These are phyloP conservation scores for Colletotrichum kahawae DNA, from an alignment of 2,329 filamentous ascomycete genomes.

Conservation along the genomic window DNA sequence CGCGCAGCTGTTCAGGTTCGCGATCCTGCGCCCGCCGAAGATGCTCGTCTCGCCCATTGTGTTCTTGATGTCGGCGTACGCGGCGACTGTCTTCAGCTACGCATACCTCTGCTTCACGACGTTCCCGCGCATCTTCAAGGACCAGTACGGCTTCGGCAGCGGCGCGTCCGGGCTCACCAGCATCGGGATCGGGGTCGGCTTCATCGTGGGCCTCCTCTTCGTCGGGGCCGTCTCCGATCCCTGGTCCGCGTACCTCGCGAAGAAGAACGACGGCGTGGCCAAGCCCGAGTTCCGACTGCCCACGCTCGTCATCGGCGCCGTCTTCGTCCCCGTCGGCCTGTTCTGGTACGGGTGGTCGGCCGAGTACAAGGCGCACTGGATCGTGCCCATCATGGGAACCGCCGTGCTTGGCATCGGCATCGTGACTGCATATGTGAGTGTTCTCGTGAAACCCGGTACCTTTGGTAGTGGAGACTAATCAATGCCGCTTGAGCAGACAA, in stretches of 20 bases:
- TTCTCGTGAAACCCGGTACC: not conserved
- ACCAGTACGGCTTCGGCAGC: constrained; percentile 35
- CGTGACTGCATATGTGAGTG: not conserved
- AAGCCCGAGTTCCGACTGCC: constrained; percentile 28
- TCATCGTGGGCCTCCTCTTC: not conserved
- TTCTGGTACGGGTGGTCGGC: constrained; percentile 65
- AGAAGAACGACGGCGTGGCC: constrained; percentile 20
- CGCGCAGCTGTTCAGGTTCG: constrained; percentile 33
- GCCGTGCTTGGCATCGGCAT: constrained; percentile 52
- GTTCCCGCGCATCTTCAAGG: constrained; percentile 41
- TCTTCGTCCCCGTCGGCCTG: constrained; percentile 45
- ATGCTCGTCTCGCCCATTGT: constrained; percentile 61
- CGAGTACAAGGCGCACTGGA: constrained; percentile 58
- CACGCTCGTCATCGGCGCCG: constrained; percentile 21
- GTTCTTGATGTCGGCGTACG: constrained; percentile 45
- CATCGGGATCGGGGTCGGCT: constrained; percentile 52
- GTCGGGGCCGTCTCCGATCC: constrained; percentile 21
- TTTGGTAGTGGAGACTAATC: not conserved
- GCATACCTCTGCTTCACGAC: constrained; percentile 45
- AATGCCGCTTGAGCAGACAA: not conserved
- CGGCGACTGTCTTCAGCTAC: constrained; percentile 39
- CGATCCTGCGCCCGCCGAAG: constrained; percentile 48
- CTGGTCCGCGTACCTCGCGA: constrained; percentile 8
- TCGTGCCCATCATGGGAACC: constrained; percentile 64
- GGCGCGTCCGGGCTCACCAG: constrained; percentile 42